phyloP scores from a whole-genome alignment of 164 flowering plant species.

The Sextonia rubra region DNA sequence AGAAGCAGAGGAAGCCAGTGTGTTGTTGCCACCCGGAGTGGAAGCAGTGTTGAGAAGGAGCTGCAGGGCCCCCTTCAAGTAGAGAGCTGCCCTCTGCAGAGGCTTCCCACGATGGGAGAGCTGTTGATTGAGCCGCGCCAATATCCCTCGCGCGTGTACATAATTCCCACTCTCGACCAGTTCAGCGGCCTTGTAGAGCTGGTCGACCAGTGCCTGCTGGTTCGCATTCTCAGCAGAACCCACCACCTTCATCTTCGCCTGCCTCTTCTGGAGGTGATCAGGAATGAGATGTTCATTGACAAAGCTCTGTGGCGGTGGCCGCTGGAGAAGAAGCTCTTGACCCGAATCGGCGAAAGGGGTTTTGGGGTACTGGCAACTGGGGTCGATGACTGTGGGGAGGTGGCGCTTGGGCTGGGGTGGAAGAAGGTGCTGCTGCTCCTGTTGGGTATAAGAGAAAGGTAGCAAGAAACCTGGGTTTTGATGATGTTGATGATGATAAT shows the following conservation, averaged over 20 bases:
- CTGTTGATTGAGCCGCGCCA: slow-evolving; percentile 99
- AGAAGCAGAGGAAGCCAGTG: slow-evolving; percentile 21
- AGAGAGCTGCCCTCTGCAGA: slow-evolving; percentile 72
- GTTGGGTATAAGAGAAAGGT: slow-evolving; percentile 42
- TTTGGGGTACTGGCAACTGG: slow-evolving; percentile 27
- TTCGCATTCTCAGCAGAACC: slow-evolving; percentile 29
- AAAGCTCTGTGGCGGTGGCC: slow-evolving; percentile 19
- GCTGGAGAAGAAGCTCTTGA: slow-evolving; percentile 30
- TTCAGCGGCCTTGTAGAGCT: slow-evolving; percentile 81
- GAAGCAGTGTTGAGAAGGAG: slow-evolving; percentile 28
- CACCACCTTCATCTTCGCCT: slow-evolving; percentile 30
- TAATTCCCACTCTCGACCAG: slow-evolving; percentile 74
- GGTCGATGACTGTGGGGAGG: slow-evolving; percentile 26
- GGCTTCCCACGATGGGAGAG: slow-evolving; percentile 79
- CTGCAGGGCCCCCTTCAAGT: slow-evolving; percentile 72
- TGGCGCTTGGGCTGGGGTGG: slow-evolving; percentile 65
- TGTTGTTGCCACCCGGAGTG: slow-evolving; percentile 14
- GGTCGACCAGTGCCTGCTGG: slow-evolving; percentile 58
- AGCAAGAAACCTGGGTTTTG: slow-evolving; percentile 48
- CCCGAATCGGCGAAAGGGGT: slow-evolving; percentile 38
- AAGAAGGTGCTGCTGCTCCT: slow-evolving; percentile 35
- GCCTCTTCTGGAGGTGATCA: slow-evolving; percentile 35
- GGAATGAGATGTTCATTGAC: slow-evolving; percentile 31
- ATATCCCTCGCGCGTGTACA: slow-evolving; percentile 98
- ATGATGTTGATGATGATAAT: neutral